These are phyloP conservation scores for Microbotryum saponariae DNA, from an alignment of 1,284 basidiomycete species.

Conservation along the genomic window DNA sequence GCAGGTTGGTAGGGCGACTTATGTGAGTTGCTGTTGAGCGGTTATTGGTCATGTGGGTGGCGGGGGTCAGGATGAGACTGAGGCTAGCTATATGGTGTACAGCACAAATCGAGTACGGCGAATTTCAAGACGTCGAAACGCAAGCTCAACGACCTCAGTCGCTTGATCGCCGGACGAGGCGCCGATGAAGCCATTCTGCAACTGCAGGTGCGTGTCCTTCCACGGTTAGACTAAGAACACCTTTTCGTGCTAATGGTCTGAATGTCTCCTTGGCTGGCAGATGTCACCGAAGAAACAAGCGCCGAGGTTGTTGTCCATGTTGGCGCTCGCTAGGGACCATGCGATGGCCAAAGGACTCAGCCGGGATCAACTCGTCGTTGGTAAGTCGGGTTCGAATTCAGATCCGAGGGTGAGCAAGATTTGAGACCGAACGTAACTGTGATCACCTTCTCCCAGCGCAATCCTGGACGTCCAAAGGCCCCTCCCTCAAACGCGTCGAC, in stretches of 20 bases:
- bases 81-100: constrained; percentile 5
- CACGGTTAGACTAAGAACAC: no score
- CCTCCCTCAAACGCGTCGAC: constrained; percentile 62
- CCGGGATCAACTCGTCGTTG: constrained; percentile 66
- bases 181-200: constrained; percentile 92
- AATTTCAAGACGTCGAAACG: constrained; percentile 88
- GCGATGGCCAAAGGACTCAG: constrained; percentile 71
- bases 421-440: background rate
- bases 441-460: constrained; percentile 52
- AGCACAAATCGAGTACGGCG: constrained; percentile 86
- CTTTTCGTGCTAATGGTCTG: background rate
- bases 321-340: constrained; percentile 78
- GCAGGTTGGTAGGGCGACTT: constrained; percentile 12
- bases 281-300: constrained; percentile 46
- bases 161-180: constrained; percentile 79
- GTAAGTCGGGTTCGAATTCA: constrained; percentile 45
- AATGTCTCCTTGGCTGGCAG: background rate
- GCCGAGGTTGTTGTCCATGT: constrained; percentile 75
- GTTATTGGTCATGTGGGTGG: no score
- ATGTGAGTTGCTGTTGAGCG: background rate
- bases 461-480: constrained; percentile 87
- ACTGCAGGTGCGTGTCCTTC: constrained; percentile 68
- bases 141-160: constrained; percentile 79
- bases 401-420: background rate
- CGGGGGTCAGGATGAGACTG: no score